phyloP scores from a whole-genome alignment of 2,329 filamentous ascomycete species.

The Fusarium ambrosium region DNA sequence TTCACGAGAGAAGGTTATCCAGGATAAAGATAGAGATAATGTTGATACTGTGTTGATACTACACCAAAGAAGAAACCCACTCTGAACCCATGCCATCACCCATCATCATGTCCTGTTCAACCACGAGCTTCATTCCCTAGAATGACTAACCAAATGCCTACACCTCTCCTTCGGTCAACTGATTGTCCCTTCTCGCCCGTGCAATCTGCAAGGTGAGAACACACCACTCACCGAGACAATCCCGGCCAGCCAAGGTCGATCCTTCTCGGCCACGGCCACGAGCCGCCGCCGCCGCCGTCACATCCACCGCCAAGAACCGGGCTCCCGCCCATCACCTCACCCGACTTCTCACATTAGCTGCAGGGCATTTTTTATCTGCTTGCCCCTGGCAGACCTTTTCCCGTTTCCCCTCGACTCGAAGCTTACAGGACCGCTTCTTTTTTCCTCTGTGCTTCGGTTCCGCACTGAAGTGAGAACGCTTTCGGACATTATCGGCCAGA shows the following conservation, averaged over 20 bases:
- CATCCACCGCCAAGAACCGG: not conserved
- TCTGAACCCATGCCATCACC: not conserved
- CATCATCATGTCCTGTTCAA: not conserved
- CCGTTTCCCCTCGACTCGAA: not conserved
- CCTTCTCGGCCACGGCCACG: slow-evolving; percentile 2
- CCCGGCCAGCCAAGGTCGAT: slow-evolving; percentile 7
- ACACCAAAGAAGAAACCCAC: not conserved
- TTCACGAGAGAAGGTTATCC: not conserved
- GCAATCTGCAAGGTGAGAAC: not conserved
- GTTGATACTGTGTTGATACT: not conserved
- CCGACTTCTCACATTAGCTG: slow-evolving; percentile 1
- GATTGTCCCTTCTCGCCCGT: not conserved
- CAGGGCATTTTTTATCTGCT: not conserved
- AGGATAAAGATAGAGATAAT: not conserved
- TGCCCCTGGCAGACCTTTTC: not conserved
- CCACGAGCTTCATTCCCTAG: not conserved
- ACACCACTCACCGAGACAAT: slow-evolving; percentile 5
- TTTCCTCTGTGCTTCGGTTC: not conserved
- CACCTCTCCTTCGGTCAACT: not conserved
- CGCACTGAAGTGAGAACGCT: not conserved
- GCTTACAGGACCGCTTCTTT: slow-evolving; percentile 8
- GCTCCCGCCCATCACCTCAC: not conserved
- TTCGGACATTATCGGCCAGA: not conserved
- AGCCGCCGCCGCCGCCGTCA: not conserved
- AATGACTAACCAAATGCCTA: not conserved